Percentiles rank a stretch among this genome's conserved stretches.
phyloP scores from a whole-genome alignment of 73 alveolate species.

The Paramecium tetraurelia region DNA sequence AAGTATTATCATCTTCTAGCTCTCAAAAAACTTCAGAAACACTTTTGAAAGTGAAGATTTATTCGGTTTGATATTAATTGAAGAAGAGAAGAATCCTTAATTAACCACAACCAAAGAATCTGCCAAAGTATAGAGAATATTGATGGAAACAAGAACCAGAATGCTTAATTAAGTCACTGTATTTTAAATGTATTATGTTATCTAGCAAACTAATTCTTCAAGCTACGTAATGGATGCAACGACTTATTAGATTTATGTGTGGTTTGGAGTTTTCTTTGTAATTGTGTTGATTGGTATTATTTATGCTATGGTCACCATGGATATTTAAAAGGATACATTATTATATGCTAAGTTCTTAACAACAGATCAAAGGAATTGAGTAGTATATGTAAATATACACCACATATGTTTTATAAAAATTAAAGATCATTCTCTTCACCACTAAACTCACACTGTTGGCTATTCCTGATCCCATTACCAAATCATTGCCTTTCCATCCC shows the following conservation, averaged over 20 bases:
- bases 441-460: not conserved
- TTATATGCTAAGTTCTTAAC: slow-evolving; percentile 43
- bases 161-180: slow-evolving; percentile 25
- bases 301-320: slow-evolving; percentile 43
- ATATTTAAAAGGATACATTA: slow-evolving; percentile 36
- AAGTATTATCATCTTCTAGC: not conserved
- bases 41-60: slow-evolving; percentile 13
- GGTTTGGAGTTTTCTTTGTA: slow-evolving; percentile 45
- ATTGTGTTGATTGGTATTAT: not conserved
- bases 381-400: not conserved
- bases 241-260: slow-evolving; percentile 3
- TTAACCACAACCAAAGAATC: slow-evolving; percentile 38
- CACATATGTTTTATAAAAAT: not conserved
- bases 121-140: slow-evolving; percentile 14
- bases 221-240: not conserved
- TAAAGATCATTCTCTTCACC: not conserved
- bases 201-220: not conserved
- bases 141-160: slow-evolving; percentile 53
- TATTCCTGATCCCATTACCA: slow-evolving; percentile 75
- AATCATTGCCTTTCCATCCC: slow-evolving; percentile 94
- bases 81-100: slow-evolving; percentile 13
- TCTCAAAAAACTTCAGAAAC: slow-evolving; percentile 6
- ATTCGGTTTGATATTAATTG: slow-evolving; percentile 14
- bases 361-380: slow-evolving; percentile 44
- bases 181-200: not conserved